Conservation (phyloP, 1,284 basidiomycete species). For the Puccinia novopanici region DNA sequence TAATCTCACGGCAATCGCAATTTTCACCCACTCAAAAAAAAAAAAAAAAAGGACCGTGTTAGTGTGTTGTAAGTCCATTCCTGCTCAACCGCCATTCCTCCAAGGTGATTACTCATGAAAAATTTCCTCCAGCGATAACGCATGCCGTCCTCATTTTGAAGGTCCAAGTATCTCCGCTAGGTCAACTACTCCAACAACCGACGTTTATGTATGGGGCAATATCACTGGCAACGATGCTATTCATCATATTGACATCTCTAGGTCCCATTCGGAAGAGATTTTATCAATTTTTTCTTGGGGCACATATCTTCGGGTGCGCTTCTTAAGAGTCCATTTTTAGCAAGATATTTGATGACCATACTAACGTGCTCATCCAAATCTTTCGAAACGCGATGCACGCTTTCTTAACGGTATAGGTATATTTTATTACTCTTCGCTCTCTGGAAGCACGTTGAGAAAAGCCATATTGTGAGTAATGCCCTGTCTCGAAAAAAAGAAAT, state of each 20-base stretch:
- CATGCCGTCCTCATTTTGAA: slow-evolving; percentile 34
- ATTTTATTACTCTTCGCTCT: slow-evolving; percentile 29
- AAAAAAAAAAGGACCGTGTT: slow-evolving; percentile 1
- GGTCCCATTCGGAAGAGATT: slow-evolving; percentile 17
- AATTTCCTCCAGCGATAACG: slow-evolving; percentile 3
- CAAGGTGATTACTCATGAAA: neutral
- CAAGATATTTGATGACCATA: neutral
- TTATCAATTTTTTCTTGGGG: slow-evolving; percentile 40
- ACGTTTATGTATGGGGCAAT: slow-evolving; percentile 29
- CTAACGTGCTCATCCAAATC: neutral
- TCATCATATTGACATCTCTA: slow-evolving; percentile 22
- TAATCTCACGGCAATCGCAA: neutral
- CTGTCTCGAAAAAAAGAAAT: neutral
- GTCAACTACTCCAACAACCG: slow-evolving; percentile 17
- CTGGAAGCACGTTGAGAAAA: slow-evolving; percentile 34
- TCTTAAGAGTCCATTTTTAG: neutral
- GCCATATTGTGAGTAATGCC: slow-evolving; percentile 38
- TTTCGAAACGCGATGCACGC: neutral
- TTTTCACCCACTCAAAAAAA: neutral
- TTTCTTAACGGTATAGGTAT: slow-evolving; percentile 24
- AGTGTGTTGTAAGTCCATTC: slow-evolving; percentile 26
- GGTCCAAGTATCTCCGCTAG: slow-evolving; percentile 18
- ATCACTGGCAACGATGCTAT: slow-evolving; percentile 18
- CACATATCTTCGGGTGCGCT: slow-evolving; percentile 39
- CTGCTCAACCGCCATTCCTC: neutral